These are phyloP conservation scores for Arthrocladium fulminans DNA, from an alignment of 2,329 filamentous ascomycete species.

Conservation along the genomic window DNA sequence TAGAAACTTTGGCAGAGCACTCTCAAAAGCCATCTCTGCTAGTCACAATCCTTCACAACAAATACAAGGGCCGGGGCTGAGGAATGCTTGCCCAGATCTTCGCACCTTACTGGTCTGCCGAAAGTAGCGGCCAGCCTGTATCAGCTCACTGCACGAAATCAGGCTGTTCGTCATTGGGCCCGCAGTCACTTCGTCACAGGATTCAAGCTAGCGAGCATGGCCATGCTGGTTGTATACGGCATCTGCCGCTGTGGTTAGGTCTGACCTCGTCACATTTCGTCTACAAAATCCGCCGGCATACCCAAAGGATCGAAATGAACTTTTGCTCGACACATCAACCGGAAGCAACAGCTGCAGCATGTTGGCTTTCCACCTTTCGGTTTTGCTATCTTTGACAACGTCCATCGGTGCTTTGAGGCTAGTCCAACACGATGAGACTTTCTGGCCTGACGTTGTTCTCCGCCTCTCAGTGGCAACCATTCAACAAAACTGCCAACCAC, in stretches of 20 bases:
- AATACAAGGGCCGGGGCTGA: background rate
- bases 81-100: background rate
- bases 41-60: background rate
- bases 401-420: slow-evolving; percentile 7
- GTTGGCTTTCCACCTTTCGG: background rate
- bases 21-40: background rate
- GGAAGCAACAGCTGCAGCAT: background rate
- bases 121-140: background rate
- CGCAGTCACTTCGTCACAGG: background rate
- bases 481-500: slow-evolving; percentile 38
- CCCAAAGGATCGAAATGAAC: background rate
- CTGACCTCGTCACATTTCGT: background rate
- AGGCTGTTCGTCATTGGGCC: background rate
- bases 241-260: background rate
- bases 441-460: slow-evolving; percentile 45
- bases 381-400: slow-evolving; percentile 7
- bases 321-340: background rate
- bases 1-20: too few relatives aligned
- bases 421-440: slow-evolving; percentile 27
- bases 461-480: slow-evolving; percentile 36
- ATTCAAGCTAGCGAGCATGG: background rate
- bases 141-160: background rate
- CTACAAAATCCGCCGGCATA: slow-evolving; percentile 2
- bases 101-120: background rate
- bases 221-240: background rate